phyloP scores from a whole-genome alignment of 2,329 filamentous ascomycete species.

The Hymenoscyphus fraxineus region DNA sequence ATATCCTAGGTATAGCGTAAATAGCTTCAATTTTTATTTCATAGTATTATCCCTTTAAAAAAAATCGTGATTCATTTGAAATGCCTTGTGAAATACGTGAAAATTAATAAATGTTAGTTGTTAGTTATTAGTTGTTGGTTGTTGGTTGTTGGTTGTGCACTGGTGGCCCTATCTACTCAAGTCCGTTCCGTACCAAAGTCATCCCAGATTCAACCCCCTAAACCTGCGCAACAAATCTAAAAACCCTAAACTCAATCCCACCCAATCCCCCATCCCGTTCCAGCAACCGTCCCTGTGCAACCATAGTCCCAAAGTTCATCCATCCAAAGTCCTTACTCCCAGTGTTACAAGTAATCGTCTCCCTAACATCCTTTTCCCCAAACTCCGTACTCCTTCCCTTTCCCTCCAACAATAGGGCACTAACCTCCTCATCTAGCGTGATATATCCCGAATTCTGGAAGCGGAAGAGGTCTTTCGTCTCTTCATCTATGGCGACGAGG shows the following conservation, averaged over 20 bases:
- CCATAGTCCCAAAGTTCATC: neutral
- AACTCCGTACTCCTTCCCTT: neutral
- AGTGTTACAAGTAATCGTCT: neutral
- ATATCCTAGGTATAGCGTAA: too few relatives aligned
- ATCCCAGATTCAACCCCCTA: neutral
- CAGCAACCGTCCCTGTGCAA: neutral
- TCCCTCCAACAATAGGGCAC: neutral
- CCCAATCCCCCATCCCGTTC: neutral
- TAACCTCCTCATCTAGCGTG: neutral
- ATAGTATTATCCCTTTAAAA: too few relatives aligned
- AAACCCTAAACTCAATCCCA: neutral
- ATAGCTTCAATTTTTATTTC: too few relatives aligned
- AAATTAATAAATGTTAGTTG: too few relatives aligned
- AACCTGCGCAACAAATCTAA: neutral
- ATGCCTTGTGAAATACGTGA: too few relatives aligned
- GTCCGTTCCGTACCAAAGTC: neutral
- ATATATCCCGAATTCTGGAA: neutral
- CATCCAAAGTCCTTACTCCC: neutral
- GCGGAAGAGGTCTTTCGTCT: neutral
- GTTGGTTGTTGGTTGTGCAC: fast-evolving
- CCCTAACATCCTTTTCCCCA: neutral
- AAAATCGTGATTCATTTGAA: too few relatives aligned
- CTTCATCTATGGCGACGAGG: neutral
- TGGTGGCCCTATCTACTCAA: too few relatives aligned
- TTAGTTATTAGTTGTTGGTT: too few relatives aligned